Base-by-base conservation (phyloP, 257 asterid genomes). In the Verbena officinalis region DNA sequence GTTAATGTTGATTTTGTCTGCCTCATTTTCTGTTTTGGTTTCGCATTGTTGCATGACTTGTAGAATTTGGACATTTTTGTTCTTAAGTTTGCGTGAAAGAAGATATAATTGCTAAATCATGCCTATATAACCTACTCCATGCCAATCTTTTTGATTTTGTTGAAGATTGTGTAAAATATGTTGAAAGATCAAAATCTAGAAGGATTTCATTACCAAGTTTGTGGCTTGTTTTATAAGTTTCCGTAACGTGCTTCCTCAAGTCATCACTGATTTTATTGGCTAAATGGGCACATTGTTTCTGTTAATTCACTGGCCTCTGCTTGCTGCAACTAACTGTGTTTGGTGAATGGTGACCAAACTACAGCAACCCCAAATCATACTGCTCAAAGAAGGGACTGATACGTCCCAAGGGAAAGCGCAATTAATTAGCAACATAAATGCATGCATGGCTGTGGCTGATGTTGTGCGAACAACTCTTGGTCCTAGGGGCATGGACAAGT, bases 401-500 rank as follows among this genome's bases (percentile, higher is more conserved):
- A 86, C 98, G 2, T 94, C 99, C 46, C 99, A 94, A 82, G 98
- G 99, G 66, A 94, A 90, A 84, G 81, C 96, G 6, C 99, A 94
- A 72, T 67, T 94, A 74, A 33, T 90, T 36, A 94, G 99, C 89
- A 94, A 94, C 84, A 90, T 94, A 56, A 94, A 86, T 83, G 99
- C 98, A 0, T 94, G 96, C 72, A 75, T 65, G 81, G 96, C 96
- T 50, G 91, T 90, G 49, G 83, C 93, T 64, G 99, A 94, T 81
- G 95, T 94, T 43, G 96, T 90, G 65, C 76, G 98, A 23, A 72
- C 88, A 55, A 94, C 99, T 30, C 98, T 90, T 67, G 98, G 99
- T 20, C 99, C 99, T 1, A 83, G 99, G 79, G 99, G 99, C 63
- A 94, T 94, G 99, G 98, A 94, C 86, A 90, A 94, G 83, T 73